A percentile compares a stretch with the other conserved stretches of the same genome.
These are phyloP conservation scores for Mycena vitilis DNA, from an alignment of 768 basidiomycete species.

Conservation along the genomic window DNA sequence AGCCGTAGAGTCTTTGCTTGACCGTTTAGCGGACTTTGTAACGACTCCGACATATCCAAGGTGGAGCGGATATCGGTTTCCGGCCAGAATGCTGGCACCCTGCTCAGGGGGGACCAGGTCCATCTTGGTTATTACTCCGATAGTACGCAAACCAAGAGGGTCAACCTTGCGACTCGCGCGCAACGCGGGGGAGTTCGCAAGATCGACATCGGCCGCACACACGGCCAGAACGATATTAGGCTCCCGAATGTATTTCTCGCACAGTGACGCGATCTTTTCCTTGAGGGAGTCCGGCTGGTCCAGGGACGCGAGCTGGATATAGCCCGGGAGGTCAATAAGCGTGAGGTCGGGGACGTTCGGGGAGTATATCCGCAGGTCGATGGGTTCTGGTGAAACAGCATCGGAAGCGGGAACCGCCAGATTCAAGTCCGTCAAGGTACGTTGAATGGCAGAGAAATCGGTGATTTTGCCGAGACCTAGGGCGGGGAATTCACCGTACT, in stretches of 20 bases:
- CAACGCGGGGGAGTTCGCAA: conserved; percentile 97
- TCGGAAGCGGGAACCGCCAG: conserved; percentile 90
- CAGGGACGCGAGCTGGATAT: conserved; percentile 93
- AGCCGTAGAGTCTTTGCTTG: conserved; percentile 60
- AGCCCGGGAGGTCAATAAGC: conserved; percentile 96
- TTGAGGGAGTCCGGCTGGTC: conserved; percentile 96
- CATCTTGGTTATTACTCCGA: conserved; percentile 99
- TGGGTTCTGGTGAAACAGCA: conserved; percentile 93
- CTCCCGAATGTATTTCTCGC: conserved; percentile 98
- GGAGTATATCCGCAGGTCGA: conserved; percentile 96
- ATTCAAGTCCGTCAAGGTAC: conserved; percentile 94
- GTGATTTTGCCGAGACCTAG: conserved; percentile 91
- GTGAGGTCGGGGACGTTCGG: conserved; percentile 97
- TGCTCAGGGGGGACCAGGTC: conserved; percentile 90
- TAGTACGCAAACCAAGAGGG: conserved; percentile 93
- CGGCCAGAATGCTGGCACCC: conserved; percentile 83
- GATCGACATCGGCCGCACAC: conserved; percentile 97
- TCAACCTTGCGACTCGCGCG: conserved; percentile 94
- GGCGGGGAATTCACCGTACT: conserved; percentile 95
- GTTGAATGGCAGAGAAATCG: conserved; percentile 92
- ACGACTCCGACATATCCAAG: conserved; percentile 98
- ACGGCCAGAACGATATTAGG: conserved; percentile 99
- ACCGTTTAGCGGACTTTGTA: conserved; percentile 77
- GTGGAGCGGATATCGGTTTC: conserved; percentile 96
- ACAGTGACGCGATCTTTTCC: conserved; percentile 89